Percentiles rank a stretch among this genome's conserved stretches.
Evolutionary conservation across 129 eudicot species (phyloP).

Genomic region (Pseudognaphalium luteoalbum): DNA sequence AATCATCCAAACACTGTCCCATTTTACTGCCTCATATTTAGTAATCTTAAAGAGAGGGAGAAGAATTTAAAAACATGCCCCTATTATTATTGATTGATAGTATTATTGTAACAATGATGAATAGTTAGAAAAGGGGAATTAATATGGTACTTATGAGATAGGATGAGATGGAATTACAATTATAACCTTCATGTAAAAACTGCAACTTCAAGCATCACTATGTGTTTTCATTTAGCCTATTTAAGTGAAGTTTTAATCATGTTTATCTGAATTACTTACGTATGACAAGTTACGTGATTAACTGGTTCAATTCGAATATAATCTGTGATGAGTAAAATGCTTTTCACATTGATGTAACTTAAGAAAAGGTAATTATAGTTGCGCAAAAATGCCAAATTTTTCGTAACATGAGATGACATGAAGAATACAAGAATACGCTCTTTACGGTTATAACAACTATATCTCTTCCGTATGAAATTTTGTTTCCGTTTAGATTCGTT

Average conservation of each 20-base stretch:
- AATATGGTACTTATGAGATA: neutral
- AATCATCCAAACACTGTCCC: constrained; percentile 23
- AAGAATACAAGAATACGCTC: neutral
- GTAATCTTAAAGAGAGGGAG: neutral
- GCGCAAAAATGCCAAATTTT: neutral
- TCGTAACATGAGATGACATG: neutral
- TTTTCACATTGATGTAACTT: no score
- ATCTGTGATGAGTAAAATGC: no score
- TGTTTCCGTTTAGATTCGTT: neutral
- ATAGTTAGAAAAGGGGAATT: no score
- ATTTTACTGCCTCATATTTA: constrained; percentile 20
- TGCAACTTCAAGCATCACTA: neutral
- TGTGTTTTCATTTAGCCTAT: neutral
- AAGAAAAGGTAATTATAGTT: neutral
- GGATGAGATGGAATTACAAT: neutral
- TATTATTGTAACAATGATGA: neutral
- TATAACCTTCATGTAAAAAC: constrained; percentile 1
- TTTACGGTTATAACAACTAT: neutral
- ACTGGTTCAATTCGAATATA: no score
- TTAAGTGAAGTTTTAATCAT: neutral
- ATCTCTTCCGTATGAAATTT: neutral
- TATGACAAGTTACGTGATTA: no score
- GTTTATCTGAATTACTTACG: neutral
- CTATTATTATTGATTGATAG: neutral
- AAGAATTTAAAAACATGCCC: no score